Base-by-base conservation (phyloP, 2,329 filamentous ascomycete genomes). In the Pseudogymnoascus sp. region DNA sequence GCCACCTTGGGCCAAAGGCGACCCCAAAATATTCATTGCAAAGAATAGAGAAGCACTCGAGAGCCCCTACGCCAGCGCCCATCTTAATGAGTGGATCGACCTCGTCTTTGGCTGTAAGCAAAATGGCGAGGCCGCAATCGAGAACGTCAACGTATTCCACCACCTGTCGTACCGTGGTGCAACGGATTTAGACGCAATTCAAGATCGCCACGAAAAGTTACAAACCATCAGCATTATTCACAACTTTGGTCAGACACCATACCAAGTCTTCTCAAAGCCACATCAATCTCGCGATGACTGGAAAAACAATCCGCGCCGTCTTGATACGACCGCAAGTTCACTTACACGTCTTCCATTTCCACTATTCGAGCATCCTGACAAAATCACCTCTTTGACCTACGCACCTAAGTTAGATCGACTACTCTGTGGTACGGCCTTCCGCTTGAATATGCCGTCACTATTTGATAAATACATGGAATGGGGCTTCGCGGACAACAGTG, bases 241-340 rank as follows among this genome's bases (percentile, higher is more conserved):
- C 74, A 97, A 97, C 68, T 99, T 99, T 73, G 94, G 94, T 0
- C 94, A 99, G 73, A 99, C 95, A 1, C 94, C 95, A 1, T 89
- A 95, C 67, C 95, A 99, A 72, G 88, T 97, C 14, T 99, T 97
- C 72, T 83, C 85, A 47, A 87, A 88, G 62, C 80, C 88, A 11
- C 94, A 99, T 73, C 86, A 89, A 3, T 76, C 82, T n/a, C 83
- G 88, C 12, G 91, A 96, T 65, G 82, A 89, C 61, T 75, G 81
- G 4, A 78, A 83, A 20, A 82, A 85, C 60, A 85, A 84, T 4
- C 77, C 81, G 2, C 84, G 83, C 61, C 83, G 90, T 61, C 78
- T 99, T 0, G 93, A 99, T 72, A 88, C 84, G 0, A 82, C 87
- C 0, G 86, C 90, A 0, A 87, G 90, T 66, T 86, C 85, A 4